Conservation (phyloP, 169 alveolate species). For the Plasmodium sp. region DNA sequence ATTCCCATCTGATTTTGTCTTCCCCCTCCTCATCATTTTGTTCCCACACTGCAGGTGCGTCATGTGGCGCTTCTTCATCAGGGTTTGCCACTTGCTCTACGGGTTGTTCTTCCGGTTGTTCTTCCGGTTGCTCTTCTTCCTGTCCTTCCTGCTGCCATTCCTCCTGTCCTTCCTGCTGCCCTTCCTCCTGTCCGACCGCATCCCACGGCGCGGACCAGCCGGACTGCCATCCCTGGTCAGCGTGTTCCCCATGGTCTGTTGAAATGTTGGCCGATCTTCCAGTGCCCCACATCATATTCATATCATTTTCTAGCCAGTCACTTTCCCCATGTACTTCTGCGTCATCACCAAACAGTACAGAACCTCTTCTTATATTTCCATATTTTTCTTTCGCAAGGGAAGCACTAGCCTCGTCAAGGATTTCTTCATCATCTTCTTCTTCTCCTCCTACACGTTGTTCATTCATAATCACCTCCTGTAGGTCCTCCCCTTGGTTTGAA, state of each 20-base stretch:
- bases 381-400: not conserved
- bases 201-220: not conserved
- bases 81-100: not conserved
- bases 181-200: not conserved
- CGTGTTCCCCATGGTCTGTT: not conserved
- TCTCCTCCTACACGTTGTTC: not conserved
- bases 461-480: not conserved
- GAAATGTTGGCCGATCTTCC: not conserved
- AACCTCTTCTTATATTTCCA: not conserved
- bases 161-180: too few species aligned
- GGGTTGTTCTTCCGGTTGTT: too few species aligned
- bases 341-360: not conserved
- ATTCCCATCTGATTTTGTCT: not conserved
- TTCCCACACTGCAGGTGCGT: not conserved
- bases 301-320: not conserved
- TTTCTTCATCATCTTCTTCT: not conserved
- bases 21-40: not conserved
- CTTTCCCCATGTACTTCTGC: not conserved
- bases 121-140: too few species aligned
- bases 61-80: not conserved
- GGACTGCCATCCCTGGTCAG: not conserved
- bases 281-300: not conserved
- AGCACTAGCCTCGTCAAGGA: not conserved
- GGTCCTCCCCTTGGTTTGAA: not conserved
- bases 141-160: too few species aligned